Evolutionary conservation across 805 yeast genomes (phyloP).

Genomic region (Metschnikowia cerradonensis): DNA sequence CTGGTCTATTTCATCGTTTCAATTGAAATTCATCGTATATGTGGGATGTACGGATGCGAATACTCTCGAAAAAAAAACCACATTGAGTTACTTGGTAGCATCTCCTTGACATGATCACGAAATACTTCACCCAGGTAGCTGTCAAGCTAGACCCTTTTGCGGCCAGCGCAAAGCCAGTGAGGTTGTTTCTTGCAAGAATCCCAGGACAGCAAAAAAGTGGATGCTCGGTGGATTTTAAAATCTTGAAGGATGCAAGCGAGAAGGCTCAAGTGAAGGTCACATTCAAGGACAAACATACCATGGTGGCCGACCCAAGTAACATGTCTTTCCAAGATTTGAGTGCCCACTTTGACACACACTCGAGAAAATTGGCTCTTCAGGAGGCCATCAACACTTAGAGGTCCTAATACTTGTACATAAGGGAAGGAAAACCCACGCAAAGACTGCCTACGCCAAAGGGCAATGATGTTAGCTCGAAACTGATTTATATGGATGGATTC

Average conservation of each 20-base stretch:
- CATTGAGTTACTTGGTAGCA: neutral
- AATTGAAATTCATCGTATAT: neutral
- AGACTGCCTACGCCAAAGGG: neutral
- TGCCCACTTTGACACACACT: conserved; percentile 72
- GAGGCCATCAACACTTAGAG: conserved; percentile 51
- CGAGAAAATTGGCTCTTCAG: conserved; percentile 69
- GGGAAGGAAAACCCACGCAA: neutral
- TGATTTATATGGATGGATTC: neutral
- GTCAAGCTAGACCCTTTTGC: conserved; percentile 76
- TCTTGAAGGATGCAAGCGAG: conserved; percentile 43
- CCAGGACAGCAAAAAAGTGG: conserved; percentile 68
- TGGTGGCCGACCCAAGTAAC: conserved; percentile 62
- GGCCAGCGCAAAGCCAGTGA: conserved; percentile 69
- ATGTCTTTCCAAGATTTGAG: conserved; percentile 58
- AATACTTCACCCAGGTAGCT: conserved; percentile 73
- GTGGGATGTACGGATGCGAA: conserved; percentile 1
- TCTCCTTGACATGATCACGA: conserved; percentile 66
- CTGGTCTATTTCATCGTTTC: no score
- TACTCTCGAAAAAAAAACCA: neutral
- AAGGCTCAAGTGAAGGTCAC: conserved; percentile 68
- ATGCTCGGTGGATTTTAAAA: conserved; percentile 58
- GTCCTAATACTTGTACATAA: conserved; percentile 3
- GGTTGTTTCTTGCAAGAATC: conserved; percentile 72
- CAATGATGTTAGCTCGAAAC: neutral
- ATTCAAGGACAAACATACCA: conserved; percentile 70